phyloP scores from a whole-genome alignment of 2,329 filamentous ascomycete genomes.

The Colletotrichum musicola region DNA sequence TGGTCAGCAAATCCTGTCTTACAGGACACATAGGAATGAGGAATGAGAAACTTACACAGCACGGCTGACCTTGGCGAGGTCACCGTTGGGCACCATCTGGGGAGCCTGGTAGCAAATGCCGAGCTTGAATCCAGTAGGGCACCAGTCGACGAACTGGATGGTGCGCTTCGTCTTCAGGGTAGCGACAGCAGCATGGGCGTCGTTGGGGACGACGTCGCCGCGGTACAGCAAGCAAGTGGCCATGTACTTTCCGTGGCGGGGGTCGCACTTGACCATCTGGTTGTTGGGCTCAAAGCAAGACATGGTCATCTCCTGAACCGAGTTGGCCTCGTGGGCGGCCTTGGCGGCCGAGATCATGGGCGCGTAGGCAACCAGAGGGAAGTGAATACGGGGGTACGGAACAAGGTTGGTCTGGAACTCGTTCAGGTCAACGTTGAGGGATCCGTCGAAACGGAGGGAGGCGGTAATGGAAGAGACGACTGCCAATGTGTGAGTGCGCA shows the following conservation, averaged over 20 bases:
- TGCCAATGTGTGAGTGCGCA: constrained; percentile 52
- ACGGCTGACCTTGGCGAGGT: constrained; percentile 97
- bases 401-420: constrained; percentile 99
- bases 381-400: constrained; percentile 98
- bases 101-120: constrained; percentile 99
- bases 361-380: constrained; percentile 96
- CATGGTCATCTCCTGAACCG: constrained; percentile 98
- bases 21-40: background rate
- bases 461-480: constrained; percentile 99
- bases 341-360: constrained; percentile 95
- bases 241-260: constrained; percentile 99
- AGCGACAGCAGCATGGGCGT: constrained; percentile 91
- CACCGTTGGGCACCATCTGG: constrained; percentile 94
- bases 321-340: constrained; percentile 98
- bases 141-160: constrained; percentile 99
- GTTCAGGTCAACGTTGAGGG: constrained; percentile 98
- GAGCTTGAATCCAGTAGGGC: constrained; percentile 99
- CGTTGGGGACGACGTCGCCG: constrained; percentile 97
- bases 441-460: constrained; percentile 97
- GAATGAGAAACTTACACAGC: constrained; percentile 83
- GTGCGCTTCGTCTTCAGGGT: constrained; percentile 99
- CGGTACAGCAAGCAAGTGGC: constrained; percentile 98
- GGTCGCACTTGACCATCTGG: constrained; percentile 99
- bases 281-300: constrained; percentile 99
- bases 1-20: constrained; percentile 1